Base-by-base conservation (phyloP, 2,329 filamentous ascomycete genomes). In the Lachnellula occidentalis region DNA sequence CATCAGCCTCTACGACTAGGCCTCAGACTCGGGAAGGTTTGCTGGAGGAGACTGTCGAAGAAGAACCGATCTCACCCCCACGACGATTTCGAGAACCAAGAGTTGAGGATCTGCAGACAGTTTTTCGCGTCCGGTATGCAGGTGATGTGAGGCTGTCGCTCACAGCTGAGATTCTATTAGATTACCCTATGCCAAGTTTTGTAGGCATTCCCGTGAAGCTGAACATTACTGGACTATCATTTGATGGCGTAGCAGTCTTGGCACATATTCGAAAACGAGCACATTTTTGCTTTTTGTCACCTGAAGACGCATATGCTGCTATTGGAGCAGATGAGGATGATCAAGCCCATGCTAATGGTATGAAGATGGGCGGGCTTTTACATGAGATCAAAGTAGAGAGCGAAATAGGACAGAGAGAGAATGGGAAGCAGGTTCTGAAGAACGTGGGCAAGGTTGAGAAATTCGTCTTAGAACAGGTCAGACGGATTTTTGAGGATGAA, bases 381-480 rank as follows among this genome's bases (percentile, higher is more conserved):
- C 90, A 95, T 70, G 90, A 97, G 72, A 95, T 99, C 65, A 85
- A 87, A 61, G 92, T 99, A 6, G 94, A 99, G 72, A 97, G 92
- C 70, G 94, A 99, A 73, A 99, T 99, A 70, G 94, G 94, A 6
- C 87, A 94, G 70, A 85, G 91, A 61, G 91, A 95, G 66, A 86
- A 88, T 57, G 90, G 90, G 24, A 96, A 94, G 74, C 92, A 96
- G 74, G 94, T 92, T 46, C 75, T 99, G 57, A 97, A 96, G 78
- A 99, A 99, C 70, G 92, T 99, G 48, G 92, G 94, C 56, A 99
- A 99, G 77, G 94, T 99, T 55, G 94, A 99, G 75, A 88, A 90
- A 66, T 99, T 99, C 70, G 90, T 99, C 54, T 78, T 99, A 56
- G 92, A 97, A 70, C 92, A 97, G 73, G 94, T 99, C 58, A 85